Conservation (phyloP, 768 basidiomycete genomes). For the Mycena galericulata region DNA sequence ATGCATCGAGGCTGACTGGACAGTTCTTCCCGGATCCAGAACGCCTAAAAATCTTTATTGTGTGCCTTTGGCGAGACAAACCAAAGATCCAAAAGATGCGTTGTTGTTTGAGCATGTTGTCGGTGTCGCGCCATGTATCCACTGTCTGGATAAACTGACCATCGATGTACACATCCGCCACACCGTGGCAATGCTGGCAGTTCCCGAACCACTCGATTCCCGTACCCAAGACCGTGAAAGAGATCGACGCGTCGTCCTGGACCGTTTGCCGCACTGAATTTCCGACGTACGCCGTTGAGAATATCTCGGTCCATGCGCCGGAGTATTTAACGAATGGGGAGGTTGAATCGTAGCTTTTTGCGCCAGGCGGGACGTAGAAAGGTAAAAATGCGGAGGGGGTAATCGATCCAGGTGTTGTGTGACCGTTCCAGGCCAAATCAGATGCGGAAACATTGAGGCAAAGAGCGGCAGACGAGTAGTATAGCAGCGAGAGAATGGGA, state of each 20-base stretch:
- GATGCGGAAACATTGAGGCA: slow-evolving; percentile 25
- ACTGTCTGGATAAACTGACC: slow-evolving; percentile 58
- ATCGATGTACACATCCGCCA: slow-evolving; percentile 69
- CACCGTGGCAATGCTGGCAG: slow-evolving; percentile 64
- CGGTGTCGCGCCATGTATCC: slow-evolving; percentile 55
- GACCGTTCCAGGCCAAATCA: slow-evolving; percentile 79
- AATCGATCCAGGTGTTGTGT: slow-evolving; percentile 62
- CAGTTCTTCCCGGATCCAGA: slow-evolving; percentile 48
- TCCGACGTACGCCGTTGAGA: slow-evolving; percentile 62
- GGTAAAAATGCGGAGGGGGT: slow-evolving; percentile 65
- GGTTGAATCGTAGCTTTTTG: slow-evolving; percentile 76
- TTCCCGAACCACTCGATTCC: slow-evolving; percentile 86
- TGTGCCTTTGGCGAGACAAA: slow-evolving; percentile 65
- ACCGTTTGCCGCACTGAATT: slow-evolving; percentile 65
- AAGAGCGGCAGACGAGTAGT: slow-evolving; percentile 27
- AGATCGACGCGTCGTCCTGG: slow-evolving; percentile 59
- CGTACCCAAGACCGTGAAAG: slow-evolving; percentile 76
- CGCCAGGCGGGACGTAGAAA: slow-evolving; percentile 80
- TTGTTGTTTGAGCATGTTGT: slow-evolving; percentile 61
- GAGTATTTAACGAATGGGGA: slow-evolving; percentile 75
- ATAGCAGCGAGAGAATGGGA: slow-evolving; percentile 26
- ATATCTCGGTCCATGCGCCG: slow-evolving; percentile 68
- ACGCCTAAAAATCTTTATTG: slow-evolving; percentile 71
- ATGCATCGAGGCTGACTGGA: slow-evolving; percentile 70
- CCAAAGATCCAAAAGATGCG: slow-evolving; percentile 72